phyloP scores from a whole-genome alignment of 2,329 filamentous ascomycete species.

The Clarireedia homoeocarpa region DNA sequence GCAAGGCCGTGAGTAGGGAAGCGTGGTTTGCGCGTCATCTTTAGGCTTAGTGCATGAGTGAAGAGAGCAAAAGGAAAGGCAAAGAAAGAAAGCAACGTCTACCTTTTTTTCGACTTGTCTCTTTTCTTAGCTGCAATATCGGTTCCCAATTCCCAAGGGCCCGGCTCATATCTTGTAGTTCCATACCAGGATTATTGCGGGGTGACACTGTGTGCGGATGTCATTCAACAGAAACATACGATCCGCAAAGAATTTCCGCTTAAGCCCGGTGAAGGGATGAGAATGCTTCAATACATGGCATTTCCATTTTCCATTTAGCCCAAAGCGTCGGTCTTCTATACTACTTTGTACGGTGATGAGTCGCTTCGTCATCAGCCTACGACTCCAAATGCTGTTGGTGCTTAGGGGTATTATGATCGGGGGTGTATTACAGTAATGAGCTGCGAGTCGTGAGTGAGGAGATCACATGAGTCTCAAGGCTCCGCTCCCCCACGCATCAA shows the following conservation, averaged over 20 bases:
- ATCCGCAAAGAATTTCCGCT: neutral
- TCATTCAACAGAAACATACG: neutral
- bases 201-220: conserved; percentile 4
- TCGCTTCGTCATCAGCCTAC: no score
- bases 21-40: conserved; percentile 6
- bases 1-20: neutral
- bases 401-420: no score
- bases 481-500: neutral
- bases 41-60: neutral
- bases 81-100: neutral
- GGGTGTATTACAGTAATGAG: no score
- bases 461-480: no score
- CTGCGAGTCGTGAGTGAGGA: no score
- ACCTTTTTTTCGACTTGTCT: neutral
- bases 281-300: neutral
- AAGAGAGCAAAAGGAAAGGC: neutral
- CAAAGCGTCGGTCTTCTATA: no score
- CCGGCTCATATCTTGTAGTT: conserved; percentile 2
- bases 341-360: no score
- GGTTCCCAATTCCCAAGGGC: conserved; percentile 8
- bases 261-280: neutral
- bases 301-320: neutral
- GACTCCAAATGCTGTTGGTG: no score
- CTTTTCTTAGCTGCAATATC: neutral
- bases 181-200: conserved; percentile 11